phyloP scores from a whole-genome alignment of 352 stramenopile genomes.

The Halophytophthora batemanensis region DNA sequence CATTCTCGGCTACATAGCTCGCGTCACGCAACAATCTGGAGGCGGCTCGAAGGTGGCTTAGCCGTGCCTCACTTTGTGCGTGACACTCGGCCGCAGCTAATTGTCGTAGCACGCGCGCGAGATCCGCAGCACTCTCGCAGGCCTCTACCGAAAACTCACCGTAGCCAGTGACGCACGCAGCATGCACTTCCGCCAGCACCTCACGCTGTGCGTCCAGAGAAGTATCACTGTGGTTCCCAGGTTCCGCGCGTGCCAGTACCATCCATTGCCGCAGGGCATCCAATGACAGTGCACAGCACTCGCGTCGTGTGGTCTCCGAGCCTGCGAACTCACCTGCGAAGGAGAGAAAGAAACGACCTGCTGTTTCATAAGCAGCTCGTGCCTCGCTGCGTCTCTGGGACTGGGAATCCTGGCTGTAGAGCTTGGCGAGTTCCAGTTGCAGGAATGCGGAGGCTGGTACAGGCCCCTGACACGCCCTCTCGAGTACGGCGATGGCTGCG shows the following conservation, averaged over 20 bases:
- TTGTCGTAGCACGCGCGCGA: slow-evolving; percentile 36
- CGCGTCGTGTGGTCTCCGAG: slow-evolving; percentile 47
- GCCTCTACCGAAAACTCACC: slow-evolving; percentile 66
- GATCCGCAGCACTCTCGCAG: slow-evolving; percentile 35
- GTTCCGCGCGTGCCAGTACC: slow-evolving; percentile 5
- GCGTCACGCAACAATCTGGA: slow-evolving; percentile 33
- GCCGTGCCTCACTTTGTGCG: slow-evolving; percentile 4
- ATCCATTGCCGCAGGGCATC: slow-evolving; percentile 57
- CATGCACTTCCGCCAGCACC: slow-evolving; percentile 43
- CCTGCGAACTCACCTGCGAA: slow-evolving; percentile 56
- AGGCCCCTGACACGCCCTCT: slow-evolving; percentile 46
- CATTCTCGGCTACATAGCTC: slow-evolving; percentile 49
- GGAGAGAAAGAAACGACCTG: slow-evolving; percentile 56
- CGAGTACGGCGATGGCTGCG: slow-evolving; percentile 51
- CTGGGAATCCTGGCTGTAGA: slow-evolving; percentile 34
- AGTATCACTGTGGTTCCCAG: neutral
- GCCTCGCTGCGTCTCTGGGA: slow-evolving; percentile 8
- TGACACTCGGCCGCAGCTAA: slow-evolving; percentile 22
- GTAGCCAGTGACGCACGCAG: slow-evolving; percentile 43
- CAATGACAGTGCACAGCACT: slow-evolving; percentile 57
- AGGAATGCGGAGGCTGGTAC: slow-evolving; percentile 59
- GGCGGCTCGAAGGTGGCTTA: slow-evolving; percentile 32
- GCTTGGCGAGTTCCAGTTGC: slow-evolving; percentile 55
- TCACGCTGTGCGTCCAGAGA: slow-evolving; percentile 34
- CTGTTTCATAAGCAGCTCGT: slow-evolving; percentile 28